phyloP scores from a whole-genome alignment of 2,329 filamentous ascomycete species.

The Trichoderma asperellum region DNA sequence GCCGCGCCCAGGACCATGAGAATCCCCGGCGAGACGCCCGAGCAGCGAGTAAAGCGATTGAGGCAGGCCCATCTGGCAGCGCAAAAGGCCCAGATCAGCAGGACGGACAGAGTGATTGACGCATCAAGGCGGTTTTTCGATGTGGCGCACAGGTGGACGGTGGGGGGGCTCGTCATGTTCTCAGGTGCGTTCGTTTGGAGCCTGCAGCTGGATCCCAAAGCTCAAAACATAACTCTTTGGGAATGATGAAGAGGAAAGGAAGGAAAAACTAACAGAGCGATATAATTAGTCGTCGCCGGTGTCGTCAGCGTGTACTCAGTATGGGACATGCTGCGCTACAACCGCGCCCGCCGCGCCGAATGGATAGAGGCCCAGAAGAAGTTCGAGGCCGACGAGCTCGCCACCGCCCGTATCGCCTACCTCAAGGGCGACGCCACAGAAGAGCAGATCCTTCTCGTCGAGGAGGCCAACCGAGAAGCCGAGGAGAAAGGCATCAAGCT shows the following conservation, averaged over 20 bases:
- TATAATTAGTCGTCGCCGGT: slow-evolving; percentile 53
- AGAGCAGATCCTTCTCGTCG: slow-evolving; percentile 60
- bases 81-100: slow-evolving; percentile 60
- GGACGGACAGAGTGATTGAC: slow-evolving; percentile 55
- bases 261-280: neutral
- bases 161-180: slow-evolving; percentile 58
- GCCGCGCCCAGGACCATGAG: slow-evolving; percentile 36
- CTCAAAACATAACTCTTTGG: neutral
- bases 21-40: slow-evolving; percentile 62
- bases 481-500: slow-evolving; percentile 51
- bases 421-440: slow-evolving; percentile 61
- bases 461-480: slow-evolving; percentile 58
- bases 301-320: slow-evolving; percentile 63
- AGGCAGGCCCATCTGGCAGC: slow-evolving; percentile 70
- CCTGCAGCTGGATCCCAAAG: no score
- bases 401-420: slow-evolving; percentile 62
- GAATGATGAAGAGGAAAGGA: neutral
- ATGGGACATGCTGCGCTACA: slow-evolving; percentile 64
- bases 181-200: slow-evolving; percentile 49
- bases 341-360: slow-evolving; percentile 62
- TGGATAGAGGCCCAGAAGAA: slow-evolving; percentile 60
- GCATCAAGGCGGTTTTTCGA: slow-evolving; percentile 56
- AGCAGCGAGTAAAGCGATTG: slow-evolving; percentile 70
- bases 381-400: slow-evolving; percentile 58
- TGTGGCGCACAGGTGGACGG: slow-evolving; percentile 59